Percentiles rank a stretch among this genome's conserved stretches.
phyloP scores from a whole-genome alignment of 441 rosid species.

The Geranium incanum region DNA sequence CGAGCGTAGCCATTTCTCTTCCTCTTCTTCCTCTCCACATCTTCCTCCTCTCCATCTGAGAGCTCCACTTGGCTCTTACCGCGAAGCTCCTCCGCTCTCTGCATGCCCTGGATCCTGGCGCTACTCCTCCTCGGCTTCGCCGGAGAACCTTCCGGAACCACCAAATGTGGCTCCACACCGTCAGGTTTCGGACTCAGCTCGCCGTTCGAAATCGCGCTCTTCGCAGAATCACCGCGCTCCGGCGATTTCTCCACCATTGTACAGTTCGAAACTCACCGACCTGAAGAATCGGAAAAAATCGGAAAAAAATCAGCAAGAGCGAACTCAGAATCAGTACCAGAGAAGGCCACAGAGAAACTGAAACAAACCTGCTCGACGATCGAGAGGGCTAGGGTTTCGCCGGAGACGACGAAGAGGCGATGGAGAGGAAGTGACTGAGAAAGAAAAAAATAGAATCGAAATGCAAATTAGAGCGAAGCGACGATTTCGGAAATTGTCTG shows the following conservation, averaged over 20 bases:
- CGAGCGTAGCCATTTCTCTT: background rate
- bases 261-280: background rate
- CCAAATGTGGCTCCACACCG: background rate
- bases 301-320: background rate
- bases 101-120: background rate
- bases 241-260: background rate
- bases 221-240: background rate
- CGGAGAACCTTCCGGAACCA: background rate
- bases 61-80: background rate
- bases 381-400: too few relatives aligned
- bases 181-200: background rate
- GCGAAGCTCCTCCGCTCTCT: background rate
- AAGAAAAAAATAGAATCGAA: too few relatives aligned
- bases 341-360: too few relatives aligned
- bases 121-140: background rate
- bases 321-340: too few relatives aligned
- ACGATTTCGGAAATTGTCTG: too few relatives aligned
- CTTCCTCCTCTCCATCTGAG: background rate
- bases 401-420: too few relatives aligned
- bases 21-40: background rate
- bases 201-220: background rate
- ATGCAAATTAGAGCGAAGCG: too few relatives aligned
- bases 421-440: too few relatives aligned
- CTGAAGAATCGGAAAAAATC: background rate
- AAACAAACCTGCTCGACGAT: too few relatives aligned